Evolutionary conservation across 805 yeast genomes (phyloP), one percentile per base, ranked within the genome.

Genomic region (Saccharomycopsis synnaedendra): DNA sequence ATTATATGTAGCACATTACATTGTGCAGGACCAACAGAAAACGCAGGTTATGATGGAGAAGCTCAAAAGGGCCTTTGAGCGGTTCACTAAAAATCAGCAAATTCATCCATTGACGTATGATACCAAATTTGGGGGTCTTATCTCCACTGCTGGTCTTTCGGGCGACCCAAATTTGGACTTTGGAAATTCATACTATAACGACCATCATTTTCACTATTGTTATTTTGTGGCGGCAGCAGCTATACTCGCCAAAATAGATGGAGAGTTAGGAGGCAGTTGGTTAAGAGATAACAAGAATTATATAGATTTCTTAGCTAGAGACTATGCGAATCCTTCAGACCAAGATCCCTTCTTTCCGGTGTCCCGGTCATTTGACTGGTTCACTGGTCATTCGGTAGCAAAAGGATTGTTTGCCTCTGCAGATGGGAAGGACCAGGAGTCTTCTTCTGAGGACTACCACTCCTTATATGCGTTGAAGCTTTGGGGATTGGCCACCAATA

Each of bases 381-480:
- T 65, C 58, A 74, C 74, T 56, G 90, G 90, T 1, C 89, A 83
- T 59, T 80, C 88, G 0, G 82, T 82, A 76, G 90, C 89, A 0
- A 80, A 79, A 57, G 89, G 90, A 3, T 67, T 82, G 19, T 79
- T 75, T 56, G 71, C 76, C 34, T 71, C 80, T 52, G 85, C 84
- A 5, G 89, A 83, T 61, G 89, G 90, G 32, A 80, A 80, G 55
- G 85, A 82, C 60, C 79, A 83, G 60, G 89, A 83, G 61, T 78
- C 85, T 0, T 73, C 79, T 27, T 77, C 85, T 8, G 89, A 83
- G 59, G 89, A 83, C 60, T 81, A 81, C 53, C 82, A 83, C 58
- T 78, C 82, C 46, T 72, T 76, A 3, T 80, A 80, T 58, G 87
- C 82, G 1, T 67, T 81, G 66, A 80, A 79, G 57, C 62, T 83